Evolutionary conservation across 176 grass and related monocot genomes (phyloP).

Genomic region (Carex cristatella): DNA sequence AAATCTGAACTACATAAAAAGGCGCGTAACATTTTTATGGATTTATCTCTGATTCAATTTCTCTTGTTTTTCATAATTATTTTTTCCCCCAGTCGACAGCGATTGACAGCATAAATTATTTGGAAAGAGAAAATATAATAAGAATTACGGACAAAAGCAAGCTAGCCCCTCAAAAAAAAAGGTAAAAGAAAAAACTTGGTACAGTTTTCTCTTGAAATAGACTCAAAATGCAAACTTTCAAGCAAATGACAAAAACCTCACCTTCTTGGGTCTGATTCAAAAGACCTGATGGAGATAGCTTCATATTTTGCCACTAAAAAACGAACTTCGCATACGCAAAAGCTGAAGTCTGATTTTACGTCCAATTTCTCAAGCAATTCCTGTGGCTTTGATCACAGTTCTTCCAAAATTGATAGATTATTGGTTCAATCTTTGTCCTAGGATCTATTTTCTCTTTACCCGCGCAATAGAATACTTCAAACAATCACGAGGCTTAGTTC

Average conservation of each 20-base stretch:
- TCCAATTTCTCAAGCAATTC: slow-evolving; percentile 15
- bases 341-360: neutral
- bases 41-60: neutral
- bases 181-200: neutral
- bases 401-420: neutral
- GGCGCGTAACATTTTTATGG: neutral
- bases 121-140: slow-evolving; percentile 1
- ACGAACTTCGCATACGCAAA: neutral
- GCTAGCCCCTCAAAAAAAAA: neutral
- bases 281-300: slow-evolving; percentile 33
- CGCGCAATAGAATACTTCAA: neutral
- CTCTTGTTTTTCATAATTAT: neutral
- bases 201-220: slow-evolving; percentile 4
- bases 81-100: neutral
- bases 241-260: slow-evolving; percentile 23
- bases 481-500: neutral
- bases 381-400: neutral
- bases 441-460: neutral
- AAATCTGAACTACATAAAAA: neutral
- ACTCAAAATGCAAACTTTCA: neutral
- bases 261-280: slow-evolving; percentile 37
- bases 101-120: neutral
- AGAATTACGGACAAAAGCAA: neutral
- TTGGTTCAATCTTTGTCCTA: neutral
- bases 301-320: slow-evolving; percentile 29